Base-by-base conservation (phyloP, 1,284 basidiomycete species). In the Pseudozyma sp. region DNA sequence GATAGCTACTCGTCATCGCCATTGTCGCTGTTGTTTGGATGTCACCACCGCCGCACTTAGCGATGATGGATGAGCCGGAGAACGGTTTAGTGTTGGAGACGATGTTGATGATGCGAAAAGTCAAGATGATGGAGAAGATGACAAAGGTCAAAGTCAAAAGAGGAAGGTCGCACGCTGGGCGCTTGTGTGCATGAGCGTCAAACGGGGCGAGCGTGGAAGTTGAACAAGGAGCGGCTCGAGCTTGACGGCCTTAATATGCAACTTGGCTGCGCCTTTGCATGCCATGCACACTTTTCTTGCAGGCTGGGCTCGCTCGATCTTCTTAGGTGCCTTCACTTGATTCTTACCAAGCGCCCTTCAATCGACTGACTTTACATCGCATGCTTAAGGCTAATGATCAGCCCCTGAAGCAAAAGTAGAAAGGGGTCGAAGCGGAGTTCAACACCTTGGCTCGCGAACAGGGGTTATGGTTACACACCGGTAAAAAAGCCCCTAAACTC, bases 131-230 rank as follows among this genome's bases (percentile, higher is more conserved):
- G 65, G 54, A 18, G 47, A 49, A 49, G 10, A 34, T 2, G 11
- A 19, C 1, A 2, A 34, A 35, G 38, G 19, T 14, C 18, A 19
- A 14, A 18, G 36, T 52, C 44, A 5, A 49, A 63, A 63, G 44
- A 52, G 57, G 49, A 52, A 60, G 49, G 59, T 61, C 16, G 3
- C 25, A 31, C 25, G 25, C 25, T 19, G 43, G 43, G 43, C 10
- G 14, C 18, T 13, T n/a, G 43, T 5, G 13, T 18, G 43, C 16
- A 16, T 14, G n/a, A 8, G 14, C 10, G 9, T 9, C 39, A 5
- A 14, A 47, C 14, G 13, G 42, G n/a, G 16, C 25, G 39, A 53
- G 45, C 44, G 67, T 70, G 61, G 57, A 70, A 70, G 67, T 70
- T 64, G 67, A 64, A 56, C 19, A 21, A 10, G 48, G 12, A 25